Evolutionary conservation across 805 yeast species (phyloP).

Genomic region (Kluyveromyces lactis): DNA sequence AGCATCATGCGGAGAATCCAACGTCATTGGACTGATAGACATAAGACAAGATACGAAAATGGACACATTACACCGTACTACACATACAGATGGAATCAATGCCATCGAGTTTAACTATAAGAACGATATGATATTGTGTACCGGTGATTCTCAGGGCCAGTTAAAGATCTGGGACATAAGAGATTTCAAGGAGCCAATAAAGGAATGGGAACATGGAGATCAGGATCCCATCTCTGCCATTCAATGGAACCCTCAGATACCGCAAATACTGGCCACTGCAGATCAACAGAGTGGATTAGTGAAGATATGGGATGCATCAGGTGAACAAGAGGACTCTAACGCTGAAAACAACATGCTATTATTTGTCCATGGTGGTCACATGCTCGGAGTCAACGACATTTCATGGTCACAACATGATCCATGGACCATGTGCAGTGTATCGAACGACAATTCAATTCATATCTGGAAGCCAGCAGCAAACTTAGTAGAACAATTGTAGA

Average conservation of each 20-base stretch:
- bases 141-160: slow-evolving; percentile 56
- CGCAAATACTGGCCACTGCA: slow-evolving; percentile 52
- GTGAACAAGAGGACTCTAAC: slow-evolving; percentile 8
- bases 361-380: slow-evolving; percentile 80
- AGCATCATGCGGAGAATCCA: slow-evolving; percentile 61
- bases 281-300: slow-evolving; percentile 59
- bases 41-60: slow-evolving; percentile 30
- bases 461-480: slow-evolving; percentile 62
- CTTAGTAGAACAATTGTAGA: slow-evolving; percentile 16
- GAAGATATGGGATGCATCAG: slow-evolving; percentile 49
- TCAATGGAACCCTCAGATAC: slow-evolving; percentile 61
- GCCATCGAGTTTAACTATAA: slow-evolving; percentile 51
- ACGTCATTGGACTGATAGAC: slow-evolving; percentile 44
- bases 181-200: slow-evolving; percentile 26
- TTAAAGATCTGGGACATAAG: slow-evolving; percentile 64
- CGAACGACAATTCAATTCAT: slow-evolving; percentile 83
- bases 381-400: slow-evolving; percentile 77
- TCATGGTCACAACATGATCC: slow-evolving; percentile 72
- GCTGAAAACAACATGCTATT: slow-evolving; percentile 28
- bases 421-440: slow-evolving; percentile 66
- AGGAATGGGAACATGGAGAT: slow-evolving; percentile 33
- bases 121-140: slow-evolving; percentile 49
- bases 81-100: slow-evolving; percentile 38
- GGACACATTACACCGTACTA: slow-evolving; percentile 6
- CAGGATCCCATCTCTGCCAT: slow-evolving; percentile 56